phyloP scores from a whole-genome alignment of 352 stramenopile genomes.

The Globisporangium paddicum region DNA sequence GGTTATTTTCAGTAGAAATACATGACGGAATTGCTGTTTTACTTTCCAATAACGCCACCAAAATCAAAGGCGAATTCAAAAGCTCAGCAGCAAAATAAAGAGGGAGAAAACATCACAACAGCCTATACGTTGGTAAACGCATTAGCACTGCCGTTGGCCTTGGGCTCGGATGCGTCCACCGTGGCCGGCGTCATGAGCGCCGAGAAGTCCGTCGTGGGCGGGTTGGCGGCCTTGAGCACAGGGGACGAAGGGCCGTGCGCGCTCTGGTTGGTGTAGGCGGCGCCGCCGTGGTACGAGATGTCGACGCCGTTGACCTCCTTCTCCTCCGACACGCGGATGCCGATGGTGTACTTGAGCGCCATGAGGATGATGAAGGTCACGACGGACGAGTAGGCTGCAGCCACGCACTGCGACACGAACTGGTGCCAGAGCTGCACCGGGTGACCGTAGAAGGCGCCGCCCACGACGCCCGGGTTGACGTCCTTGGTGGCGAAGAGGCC shows the following conservation, averaged over 20 bases:
- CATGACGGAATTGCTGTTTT: background rate
- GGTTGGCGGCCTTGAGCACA: conserved; percentile 30
- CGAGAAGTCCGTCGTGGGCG: conserved; percentile 23
- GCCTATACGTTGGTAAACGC: conserved; percentile 16
- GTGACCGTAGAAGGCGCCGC: conserved; percentile 29
- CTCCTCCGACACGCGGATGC: conserved; percentile 67
- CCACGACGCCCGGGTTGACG: conserved; percentile 28
- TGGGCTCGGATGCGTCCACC: conserved; percentile 4
- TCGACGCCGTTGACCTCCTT: conserved; percentile 80
- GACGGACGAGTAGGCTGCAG: conserved; percentile 58
- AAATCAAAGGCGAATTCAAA: background rate
- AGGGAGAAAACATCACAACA: background rate
- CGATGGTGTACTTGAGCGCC: conserved; percentile 63
- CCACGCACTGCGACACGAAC: conserved; percentile 29
- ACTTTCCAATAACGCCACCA: background rate
- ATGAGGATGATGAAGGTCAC: conserved; percentile 71
- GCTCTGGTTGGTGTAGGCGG: conserved; percentile 53
- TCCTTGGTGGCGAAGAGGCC: conserved; percentile 54
- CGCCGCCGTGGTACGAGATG: conserved; percentile 68
- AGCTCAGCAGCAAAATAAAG: background rate
- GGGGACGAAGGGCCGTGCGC: conserved; percentile 22
- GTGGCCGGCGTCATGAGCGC: conserved; percentile 26
- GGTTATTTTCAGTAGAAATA: background rate
- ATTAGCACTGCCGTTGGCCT: conserved; percentile 5
- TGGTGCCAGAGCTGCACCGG: conserved; percentile 22